These are phyloP conservation scores for Beauveria bassiana DNA, from an alignment of 2,329 filamentous ascomycete species.

Conservation along the genomic window DNA sequence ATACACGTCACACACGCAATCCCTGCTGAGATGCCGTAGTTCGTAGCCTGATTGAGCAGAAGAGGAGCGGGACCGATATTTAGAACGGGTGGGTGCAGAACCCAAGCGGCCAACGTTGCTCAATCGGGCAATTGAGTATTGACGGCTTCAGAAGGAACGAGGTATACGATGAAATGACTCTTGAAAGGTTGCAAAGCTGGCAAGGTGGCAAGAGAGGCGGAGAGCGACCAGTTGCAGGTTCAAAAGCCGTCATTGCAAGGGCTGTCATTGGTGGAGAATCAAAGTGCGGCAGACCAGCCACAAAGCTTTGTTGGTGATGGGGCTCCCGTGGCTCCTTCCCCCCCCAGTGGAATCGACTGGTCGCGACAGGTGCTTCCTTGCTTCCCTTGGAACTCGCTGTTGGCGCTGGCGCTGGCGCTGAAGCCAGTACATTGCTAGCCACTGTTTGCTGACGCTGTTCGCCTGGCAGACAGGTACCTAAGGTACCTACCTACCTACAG, in stretches of 20 bases:
- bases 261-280: constrained; percentile 8
- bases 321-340: neutral
- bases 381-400: neutral
- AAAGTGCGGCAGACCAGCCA: neutral
- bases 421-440: neutral
- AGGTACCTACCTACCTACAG: neutral
- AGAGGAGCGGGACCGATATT: neutral
- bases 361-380: neutral
- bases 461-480: neutral
- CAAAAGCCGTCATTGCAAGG: neutral
- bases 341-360: neutral
- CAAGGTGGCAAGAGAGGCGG: neutral
- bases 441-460: neutral
- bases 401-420: neutral
- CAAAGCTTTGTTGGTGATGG: neutral
- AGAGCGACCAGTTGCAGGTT: neutral
- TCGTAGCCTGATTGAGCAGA: neutral
- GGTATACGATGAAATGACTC: neutral
- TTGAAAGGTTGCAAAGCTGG: neutral
- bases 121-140: neutral
- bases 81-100: neutral
- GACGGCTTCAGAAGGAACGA: neutral
- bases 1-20: neutral
- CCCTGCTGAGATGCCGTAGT: neutral
- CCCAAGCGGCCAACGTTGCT: neutral